Evolutionary conservation across 2,329 filamentous ascomycete species (phyloP).

Genomic region (Boeremia lycopersici): DNA sequence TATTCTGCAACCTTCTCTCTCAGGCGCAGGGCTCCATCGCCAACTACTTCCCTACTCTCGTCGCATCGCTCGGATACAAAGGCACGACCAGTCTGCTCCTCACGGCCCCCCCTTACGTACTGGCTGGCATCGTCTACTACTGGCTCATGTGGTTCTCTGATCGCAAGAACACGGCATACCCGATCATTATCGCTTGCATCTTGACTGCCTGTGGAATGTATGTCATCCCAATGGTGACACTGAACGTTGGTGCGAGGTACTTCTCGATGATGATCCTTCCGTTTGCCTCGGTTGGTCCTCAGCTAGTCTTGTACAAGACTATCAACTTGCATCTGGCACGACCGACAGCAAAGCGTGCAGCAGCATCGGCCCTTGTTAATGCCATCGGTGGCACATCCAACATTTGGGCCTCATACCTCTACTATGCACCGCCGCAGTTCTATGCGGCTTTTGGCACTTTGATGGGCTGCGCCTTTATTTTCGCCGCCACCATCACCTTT

Average conservation of each 20-base stretch:
- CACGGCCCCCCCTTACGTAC: conserved; percentile 64
- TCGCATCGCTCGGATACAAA: conserved; percentile 59
- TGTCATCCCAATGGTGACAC: conserved; percentile 40
- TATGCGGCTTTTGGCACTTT: conserved; percentile 30
- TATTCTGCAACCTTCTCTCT: conserved; percentile 64
- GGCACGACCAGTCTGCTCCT: conserved; percentile 62
- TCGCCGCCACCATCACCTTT: conserved; percentile 25
- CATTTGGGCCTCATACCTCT: conserved; percentile 32
- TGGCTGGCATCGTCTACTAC: conserved; percentile 55
- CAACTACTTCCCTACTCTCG: conserved; percentile 61
- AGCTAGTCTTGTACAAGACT: conserved; percentile 29
- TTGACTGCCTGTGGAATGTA: conserved; percentile 42
- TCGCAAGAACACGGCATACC: conserved; percentile 52
- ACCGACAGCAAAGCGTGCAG: conserved; percentile 27
- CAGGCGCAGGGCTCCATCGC: conserved; percentile 59
- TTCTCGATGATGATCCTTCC: conserved; percentile 37
- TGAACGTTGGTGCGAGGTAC: conserved; percentile 41
- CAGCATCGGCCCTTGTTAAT: conserved; percentile 28
- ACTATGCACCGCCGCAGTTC: conserved; percentile 32
- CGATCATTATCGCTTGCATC: conserved; percentile 48
- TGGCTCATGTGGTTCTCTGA: conserved; percentile 52
- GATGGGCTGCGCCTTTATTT: conserved; percentile 27
- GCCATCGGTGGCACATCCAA: conserved; percentile 30
- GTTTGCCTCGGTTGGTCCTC: conserved; percentile 30
- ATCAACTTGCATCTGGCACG: conserved; percentile 32